These are phyloP conservation scores for Cryptosporidium ubiquitum DNA, from an alignment of 169 alveolate genomes.

Conservation along the genomic window DNA sequence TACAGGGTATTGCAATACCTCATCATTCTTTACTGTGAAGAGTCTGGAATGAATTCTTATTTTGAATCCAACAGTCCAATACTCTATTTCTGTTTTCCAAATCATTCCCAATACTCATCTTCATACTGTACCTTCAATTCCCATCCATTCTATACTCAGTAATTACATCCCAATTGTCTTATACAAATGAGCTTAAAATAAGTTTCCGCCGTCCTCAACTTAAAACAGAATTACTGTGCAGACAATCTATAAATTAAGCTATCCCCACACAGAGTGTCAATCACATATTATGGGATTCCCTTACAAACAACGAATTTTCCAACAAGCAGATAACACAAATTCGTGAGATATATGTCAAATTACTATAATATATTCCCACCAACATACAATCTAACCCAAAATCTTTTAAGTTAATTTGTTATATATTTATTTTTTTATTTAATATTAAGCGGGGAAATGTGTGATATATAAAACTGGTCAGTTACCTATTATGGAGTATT, in stretches of 20 bases:
- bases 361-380: no score
- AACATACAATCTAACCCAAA: neutral
- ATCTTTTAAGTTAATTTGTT: no score
- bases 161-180: neutral
- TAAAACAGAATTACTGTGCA: no score
- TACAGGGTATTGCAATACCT: slow-evolving; percentile 29
- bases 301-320: no score
- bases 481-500: neutral
- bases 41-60: slow-evolving; percentile 2
- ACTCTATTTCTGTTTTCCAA: neutral
- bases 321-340: no score
- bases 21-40: slow-evolving; percentile 28
- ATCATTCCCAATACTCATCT: neutral
- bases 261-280: neutral
- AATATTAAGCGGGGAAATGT: neutral
- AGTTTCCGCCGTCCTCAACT: no score
- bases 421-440: no score
- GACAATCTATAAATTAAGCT: no score
- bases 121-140: neutral
- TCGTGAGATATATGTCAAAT: no score
- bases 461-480: neutral
- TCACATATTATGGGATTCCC: neutral
- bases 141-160: neutral
- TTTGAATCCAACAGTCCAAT: neutral
- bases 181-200: no score